phyloP scores from a whole-genome alignment of 2,329 filamentous ascomycete species.

The Chalaropsis ovoidea region DNA sequence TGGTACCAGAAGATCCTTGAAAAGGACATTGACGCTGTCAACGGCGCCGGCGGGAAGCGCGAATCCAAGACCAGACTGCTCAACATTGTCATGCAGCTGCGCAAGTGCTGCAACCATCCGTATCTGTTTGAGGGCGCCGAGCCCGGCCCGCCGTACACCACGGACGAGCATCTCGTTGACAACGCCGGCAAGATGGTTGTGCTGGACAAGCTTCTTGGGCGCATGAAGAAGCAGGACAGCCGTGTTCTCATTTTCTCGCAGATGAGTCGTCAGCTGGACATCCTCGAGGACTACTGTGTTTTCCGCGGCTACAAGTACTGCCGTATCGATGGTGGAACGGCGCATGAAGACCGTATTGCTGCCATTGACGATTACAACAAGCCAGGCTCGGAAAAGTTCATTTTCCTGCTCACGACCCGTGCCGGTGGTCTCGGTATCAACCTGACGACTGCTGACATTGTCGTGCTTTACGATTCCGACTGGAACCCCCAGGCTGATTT shows the following conservation, averaged over 20 bases:
- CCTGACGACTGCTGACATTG: conserved; percentile 86
- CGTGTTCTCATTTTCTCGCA: conserved; percentile 98
- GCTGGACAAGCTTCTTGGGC: conserved; percentile 77
- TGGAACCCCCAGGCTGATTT: conserved; percentile 98
- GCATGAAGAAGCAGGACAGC: conserved; percentile 77
- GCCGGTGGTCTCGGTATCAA: conserved; percentile 96
- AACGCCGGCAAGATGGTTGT: conserved; percentile 98
- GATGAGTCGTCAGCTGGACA: conserved; percentile 95
- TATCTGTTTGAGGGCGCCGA: conserved; percentile 97
- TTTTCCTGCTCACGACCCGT: conserved; percentile 90
- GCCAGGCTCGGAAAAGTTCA: conserved; percentile 86
- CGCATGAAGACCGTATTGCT: conserved; percentile 92
- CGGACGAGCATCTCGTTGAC: conserved; percentile 85
- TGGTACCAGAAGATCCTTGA: conserved; percentile 99
- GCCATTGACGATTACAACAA: conserved; percentile 99
- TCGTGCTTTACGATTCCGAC: conserved; percentile 92
- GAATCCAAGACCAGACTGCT: conserved; percentile 94
- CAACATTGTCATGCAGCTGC: conserved; percentile 98
- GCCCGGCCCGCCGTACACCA: conserved; percentile 93
- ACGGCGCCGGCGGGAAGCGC: conserved; percentile 88
- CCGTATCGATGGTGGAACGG: conserved; percentile 91
- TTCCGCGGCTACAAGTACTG: conserved; percentile 94
- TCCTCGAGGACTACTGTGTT: conserved; percentile 95
- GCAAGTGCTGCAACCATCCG: conserved; percentile 97
- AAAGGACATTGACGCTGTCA: conserved; percentile 97